phyloP scores from a whole-genome alignment of 176 grass and related monocot genomes.

The Juncus inflexus region DNA sequence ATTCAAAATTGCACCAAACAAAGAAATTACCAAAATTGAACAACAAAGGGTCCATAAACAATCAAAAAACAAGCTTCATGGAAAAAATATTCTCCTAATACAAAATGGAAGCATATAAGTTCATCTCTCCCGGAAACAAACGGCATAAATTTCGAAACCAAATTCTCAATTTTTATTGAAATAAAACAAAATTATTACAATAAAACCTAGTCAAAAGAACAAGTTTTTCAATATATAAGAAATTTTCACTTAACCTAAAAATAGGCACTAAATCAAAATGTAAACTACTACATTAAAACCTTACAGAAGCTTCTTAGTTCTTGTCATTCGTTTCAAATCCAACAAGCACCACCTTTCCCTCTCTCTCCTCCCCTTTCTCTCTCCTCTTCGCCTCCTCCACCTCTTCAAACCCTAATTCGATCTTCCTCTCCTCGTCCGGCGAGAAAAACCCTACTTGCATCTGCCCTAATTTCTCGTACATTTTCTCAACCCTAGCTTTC shows the following conservation, averaged over 20 bases:
- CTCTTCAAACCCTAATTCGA: slow-evolving; percentile 55
- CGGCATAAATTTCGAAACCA: too few species aligned
- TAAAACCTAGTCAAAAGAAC: background rate
- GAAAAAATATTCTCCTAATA: too few species aligned
- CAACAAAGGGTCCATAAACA: too few species aligned
- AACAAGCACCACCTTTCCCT: slow-evolving; percentile 23
- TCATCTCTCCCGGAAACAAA: too few species aligned
- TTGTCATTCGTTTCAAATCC: slow-evolving; percentile 17
- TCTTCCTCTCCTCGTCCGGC: slow-evolving; percentile 72
- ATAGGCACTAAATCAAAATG: too few species aligned
- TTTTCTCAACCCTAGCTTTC: slow-evolving; percentile 89
- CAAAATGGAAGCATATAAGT: too few species aligned
- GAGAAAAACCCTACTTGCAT: slow-evolving; percentile 67
- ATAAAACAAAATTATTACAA: slow-evolving; percentile 1
- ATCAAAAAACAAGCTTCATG: too few species aligned
- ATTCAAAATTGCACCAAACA: background rate
- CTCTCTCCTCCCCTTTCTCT: slow-evolving; percentile 39
- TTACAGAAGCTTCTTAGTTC: background rate
- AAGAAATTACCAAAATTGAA: background rate
- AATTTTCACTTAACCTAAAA: too few species aligned
- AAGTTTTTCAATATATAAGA: too few species aligned
- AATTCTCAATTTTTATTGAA: background rate
- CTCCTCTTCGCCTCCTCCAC: slow-evolving; percentile 34
- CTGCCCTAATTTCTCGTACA: slow-evolving; percentile 71
- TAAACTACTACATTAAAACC: too few species aligned